These are phyloP conservation scores for Calonectria pteridis DNA, from an alignment of 2,329 filamentous ascomycete species.

Conservation along the genomic window DNA sequence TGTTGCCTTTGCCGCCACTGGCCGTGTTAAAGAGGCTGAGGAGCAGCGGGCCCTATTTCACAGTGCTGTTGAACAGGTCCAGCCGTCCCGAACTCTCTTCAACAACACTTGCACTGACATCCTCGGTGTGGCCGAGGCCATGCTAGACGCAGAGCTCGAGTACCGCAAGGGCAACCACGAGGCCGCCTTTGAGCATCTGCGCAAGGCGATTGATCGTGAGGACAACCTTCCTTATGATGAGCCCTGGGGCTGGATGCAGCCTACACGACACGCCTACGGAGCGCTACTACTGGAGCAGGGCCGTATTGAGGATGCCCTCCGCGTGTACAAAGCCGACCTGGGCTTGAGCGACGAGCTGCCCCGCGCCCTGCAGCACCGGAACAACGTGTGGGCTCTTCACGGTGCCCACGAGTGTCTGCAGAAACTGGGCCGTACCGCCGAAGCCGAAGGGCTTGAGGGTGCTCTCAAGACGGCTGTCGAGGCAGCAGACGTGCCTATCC, in stretches of 20 bases:
- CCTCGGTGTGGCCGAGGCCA: constrained; percentile 70
- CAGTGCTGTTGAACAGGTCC: constrained; percentile 65
- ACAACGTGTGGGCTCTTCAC: constrained; percentile 82
- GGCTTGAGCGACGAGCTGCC: constrained; percentile 71
- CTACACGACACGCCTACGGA: constrained; percentile 77
- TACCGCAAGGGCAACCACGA: constrained; percentile 74
- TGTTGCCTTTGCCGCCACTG: constrained; percentile 73
- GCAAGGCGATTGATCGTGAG: constrained; percentile 68
- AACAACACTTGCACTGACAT: constrained; percentile 63
- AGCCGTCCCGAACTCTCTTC: constrained; percentile 66
- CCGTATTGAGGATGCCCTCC: constrained; percentile 64
- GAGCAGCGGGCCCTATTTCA: constrained; percentile 64
- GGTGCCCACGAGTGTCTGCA: constrained; percentile 78
- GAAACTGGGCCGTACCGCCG: constrained; percentile 57
- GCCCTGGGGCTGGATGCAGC: constrained; percentile 86
- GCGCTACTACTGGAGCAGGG: constrained; percentile 78
- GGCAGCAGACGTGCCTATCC: constrained; percentile 9
- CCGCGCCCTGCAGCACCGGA: constrained; percentile 74
- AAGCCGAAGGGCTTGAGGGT: constrained; percentile 45
- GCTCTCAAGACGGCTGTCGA: background rate
- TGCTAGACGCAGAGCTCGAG: constrained; percentile 80
- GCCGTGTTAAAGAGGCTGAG: constrained; percentile 66
- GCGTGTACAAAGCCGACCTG: constrained; percentile 72
- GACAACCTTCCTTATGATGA: constrained; percentile 77
- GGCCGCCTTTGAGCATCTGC: constrained; percentile 69